Base-by-base conservation (phyloP, 2,329 filamentous ascomycete species). In the Fusarium sambucinum region DNA sequence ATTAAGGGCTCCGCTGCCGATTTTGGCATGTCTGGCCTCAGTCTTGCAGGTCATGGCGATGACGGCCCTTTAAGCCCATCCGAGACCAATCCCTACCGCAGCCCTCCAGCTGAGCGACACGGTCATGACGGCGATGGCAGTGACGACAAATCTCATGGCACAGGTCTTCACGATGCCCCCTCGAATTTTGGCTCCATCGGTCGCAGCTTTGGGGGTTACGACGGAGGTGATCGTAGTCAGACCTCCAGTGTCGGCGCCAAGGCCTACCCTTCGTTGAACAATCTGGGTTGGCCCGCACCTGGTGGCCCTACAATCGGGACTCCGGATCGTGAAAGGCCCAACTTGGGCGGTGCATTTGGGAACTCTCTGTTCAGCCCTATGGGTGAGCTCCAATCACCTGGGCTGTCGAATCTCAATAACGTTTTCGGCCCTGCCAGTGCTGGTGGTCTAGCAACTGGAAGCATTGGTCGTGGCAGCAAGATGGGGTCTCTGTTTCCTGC, bases 31-130 rank as follows among this genome's bases (percentile, higher is more conserved):
- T 81, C 86, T 16, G 86, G 87, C 71, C 83, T 86, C 72, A 86
- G 80, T 79, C 84, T 83, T 75, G 88, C 76, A 78, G 85, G 85
- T 51, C 83, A 89, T 48, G 84, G 87, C 37, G 85, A 88, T 55
- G 81, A 78, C n/a, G 92, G 93, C 60, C 91, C 92, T 1, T 87
- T 93, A 75, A 98, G 95, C 77, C 96, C 96, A 13, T 96, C 94
- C 0, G 93, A 97, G 74, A 98, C 96, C 5, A 99, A 99, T 76
- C 96, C 96, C 3, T 99, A 96, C 77, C 92, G 94, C 68, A 98
- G 95, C 77, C 96, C 96, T 4, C 89, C 92, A 10, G 92, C 90
- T 37, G 91, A 94, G 27, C 89, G 89, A 44, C 89, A 91, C 58
- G 85, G 87, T 19, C 87, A 92, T 47, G 87, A 88, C 17, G 86